These are phyloP conservation scores for Lobosporangium transversale DNA, from an alignment of 192 early-diverging fungal species.

Conservation along the genomic window DNA sequence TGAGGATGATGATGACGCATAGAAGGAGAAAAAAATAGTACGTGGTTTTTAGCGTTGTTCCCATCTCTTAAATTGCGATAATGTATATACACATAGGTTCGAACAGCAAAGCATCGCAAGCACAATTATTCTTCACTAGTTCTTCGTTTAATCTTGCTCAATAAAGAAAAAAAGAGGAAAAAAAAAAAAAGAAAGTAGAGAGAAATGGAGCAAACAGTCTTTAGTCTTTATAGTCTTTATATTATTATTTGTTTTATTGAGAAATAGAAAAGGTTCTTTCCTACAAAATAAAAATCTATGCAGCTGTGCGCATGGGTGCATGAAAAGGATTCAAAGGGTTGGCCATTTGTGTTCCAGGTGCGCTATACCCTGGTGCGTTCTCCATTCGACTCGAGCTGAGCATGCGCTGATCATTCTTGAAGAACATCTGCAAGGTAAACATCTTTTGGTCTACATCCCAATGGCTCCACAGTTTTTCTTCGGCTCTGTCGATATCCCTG, in stretches of 20 bases:
- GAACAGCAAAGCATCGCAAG: too few relatives aligned
- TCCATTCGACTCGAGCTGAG: conserved; percentile 47
- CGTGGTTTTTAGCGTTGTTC: too few relatives aligned
- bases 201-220: too few relatives aligned
- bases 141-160: too few relatives aligned
- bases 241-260: not conserved
- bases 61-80: too few relatives aligned
- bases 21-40: too few relatives aligned
- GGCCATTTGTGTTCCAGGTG: conserved; percentile 43
- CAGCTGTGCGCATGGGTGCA: conserved; percentile 50
- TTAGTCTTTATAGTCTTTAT: not conserved
- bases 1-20: conserved; percentile 55
- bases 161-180: too few relatives aligned
- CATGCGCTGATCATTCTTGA: conserved; percentile 68
- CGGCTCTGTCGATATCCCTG: conserved; percentile 87
- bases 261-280: not conserved
- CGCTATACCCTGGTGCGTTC: conserved; percentile 37
- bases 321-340: conserved; percentile 51
- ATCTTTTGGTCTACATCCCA: conserved; percentile 93
- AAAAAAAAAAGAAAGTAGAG: too few relatives aligned
- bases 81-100: too few relatives aligned
- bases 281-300: not conserved
- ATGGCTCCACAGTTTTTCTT: conserved; percentile 90
- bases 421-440: conserved; percentile 94
- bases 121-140: too few relatives aligned